These are phyloP conservation scores for Phyllosticta capitalensis DNA, from an alignment of 2,329 filamentous ascomycete genomes.

Conservation along the genomic window DNA sequence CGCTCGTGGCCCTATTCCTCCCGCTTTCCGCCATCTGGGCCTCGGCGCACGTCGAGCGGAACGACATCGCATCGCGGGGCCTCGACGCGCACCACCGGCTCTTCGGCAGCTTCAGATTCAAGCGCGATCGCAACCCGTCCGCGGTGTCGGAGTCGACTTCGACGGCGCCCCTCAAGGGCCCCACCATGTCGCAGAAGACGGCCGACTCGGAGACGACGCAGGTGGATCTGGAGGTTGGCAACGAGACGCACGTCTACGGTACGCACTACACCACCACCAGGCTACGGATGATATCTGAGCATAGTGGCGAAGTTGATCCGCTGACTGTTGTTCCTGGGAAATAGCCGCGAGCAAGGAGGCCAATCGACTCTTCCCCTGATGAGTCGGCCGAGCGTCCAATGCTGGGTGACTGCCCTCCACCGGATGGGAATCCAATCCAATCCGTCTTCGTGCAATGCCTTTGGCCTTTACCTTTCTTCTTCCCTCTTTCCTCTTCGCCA, in stretches of 20 bases:
- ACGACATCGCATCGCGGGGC: conserved; percentile 12
- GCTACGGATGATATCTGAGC: neutral
- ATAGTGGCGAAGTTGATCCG: neutral
- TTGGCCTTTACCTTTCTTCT: neutral
- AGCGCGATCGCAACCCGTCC: neutral
- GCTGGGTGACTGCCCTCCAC: neutral
- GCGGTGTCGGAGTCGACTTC: neutral
- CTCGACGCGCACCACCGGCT: conserved; percentile 19
- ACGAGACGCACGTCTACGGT: neutral
- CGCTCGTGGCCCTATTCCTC: conserved; percentile 53
- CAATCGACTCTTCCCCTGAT: neutral
- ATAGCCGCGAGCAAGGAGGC: neutral
- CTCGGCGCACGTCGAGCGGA: conserved; percentile 21
- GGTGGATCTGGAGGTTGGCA: neutral
- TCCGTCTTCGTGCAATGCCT: neutral
- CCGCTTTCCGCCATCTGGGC: conserved; percentile 62
- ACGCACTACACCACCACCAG: neutral
- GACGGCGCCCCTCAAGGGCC: neutral
- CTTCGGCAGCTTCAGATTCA: neutral
- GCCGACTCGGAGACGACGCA: neutral
- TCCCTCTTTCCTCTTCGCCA: neutral
- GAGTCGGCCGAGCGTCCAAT: neutral
- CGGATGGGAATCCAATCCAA: neutral
- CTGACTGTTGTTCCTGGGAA: neutral
- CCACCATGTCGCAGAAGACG: neutral